phyloP scores from a whole-genome alignment of 441 rosid species.

The Theobroma grandiflorum region DNA sequence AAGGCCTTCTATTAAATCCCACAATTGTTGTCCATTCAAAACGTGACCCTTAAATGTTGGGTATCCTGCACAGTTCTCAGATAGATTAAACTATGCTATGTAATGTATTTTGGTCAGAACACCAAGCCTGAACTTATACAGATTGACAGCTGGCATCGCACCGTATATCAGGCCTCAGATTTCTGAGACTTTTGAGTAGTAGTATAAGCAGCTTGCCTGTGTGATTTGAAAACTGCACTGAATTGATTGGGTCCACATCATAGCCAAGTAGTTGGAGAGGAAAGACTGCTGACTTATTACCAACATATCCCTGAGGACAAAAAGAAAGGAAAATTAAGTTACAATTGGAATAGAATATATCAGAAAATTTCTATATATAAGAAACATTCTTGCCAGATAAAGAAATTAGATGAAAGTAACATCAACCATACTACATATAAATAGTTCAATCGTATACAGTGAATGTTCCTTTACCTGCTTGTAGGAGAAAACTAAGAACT shows the following conservation, averaged over 20 bases:
- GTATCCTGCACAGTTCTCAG: constrained; percentile 65
- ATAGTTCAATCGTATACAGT: neutral
- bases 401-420: neutral
- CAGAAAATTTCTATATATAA: neutral
- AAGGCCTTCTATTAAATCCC: constrained; percentile 94
- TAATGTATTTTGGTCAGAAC: constrained; percentile 15
- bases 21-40: constrained; percentile 87
- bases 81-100: constrained; percentile 26
- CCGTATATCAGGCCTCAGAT: constrained; percentile 46
- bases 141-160: constrained; percentile 50
- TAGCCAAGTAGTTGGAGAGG: constrained; percentile 96
- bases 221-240: constrained; percentile 99
- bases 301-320: constrained; percentile 87
- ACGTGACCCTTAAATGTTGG: constrained; percentile 97
- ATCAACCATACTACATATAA: neutral
- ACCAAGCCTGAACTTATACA: constrained; percentile 43
- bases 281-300: constrained; percentile 96
- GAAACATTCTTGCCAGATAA: neutral
- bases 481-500: neutral
- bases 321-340: constrained; percentile 14
- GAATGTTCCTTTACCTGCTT: neutral
- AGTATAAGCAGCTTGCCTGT: constrained; percentile 76
- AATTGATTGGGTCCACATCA: constrained; percentile 98
- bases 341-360: neutral
- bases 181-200: constrained; percentile 43